phyloP scores from a whole-genome alignment of 2,329 filamentous ascomycete genomes.

The Acarospora socialis region DNA sequence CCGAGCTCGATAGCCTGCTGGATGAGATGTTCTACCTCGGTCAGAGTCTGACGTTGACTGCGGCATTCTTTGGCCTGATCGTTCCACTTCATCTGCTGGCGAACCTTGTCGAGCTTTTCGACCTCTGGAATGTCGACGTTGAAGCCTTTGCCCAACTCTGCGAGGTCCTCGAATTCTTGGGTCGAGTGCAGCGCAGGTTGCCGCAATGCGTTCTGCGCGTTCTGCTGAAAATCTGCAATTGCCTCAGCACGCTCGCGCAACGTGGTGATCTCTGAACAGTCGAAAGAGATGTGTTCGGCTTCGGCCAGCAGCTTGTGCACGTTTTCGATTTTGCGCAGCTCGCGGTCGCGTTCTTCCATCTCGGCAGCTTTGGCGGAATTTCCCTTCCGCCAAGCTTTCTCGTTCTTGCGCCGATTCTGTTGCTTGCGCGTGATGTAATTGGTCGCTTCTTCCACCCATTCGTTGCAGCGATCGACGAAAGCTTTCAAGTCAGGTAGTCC shows the following conservation, averaged over 20 bases:
- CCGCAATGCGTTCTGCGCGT: constrained; percentile 55
- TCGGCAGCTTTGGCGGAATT: constrained; percentile 59
- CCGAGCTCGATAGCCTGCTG: constrained; percentile 62
- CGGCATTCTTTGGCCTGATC: constrained; percentile 55
- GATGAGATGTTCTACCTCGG: constrained; percentile 68
- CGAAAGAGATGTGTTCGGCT: constrained; percentile 79
- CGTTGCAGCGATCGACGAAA: constrained; percentile 92
- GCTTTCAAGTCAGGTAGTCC: constrained; percentile 68
- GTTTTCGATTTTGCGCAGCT: constrained; percentile 77
- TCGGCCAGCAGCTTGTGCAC: constrained; percentile 71
- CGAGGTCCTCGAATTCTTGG: constrained; percentile 70
- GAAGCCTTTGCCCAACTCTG: constrained; percentile 79
- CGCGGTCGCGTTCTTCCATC: constrained; percentile 67
- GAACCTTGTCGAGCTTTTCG: constrained; percentile 61
- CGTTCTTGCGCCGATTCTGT: constrained; percentile 90
- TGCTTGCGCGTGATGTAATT: constrained; percentile 95
- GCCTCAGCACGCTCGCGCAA: constrained; percentile 73
- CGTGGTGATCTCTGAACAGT: constrained; percentile 77
- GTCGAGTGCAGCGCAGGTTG: constrained; percentile 50
- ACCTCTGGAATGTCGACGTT: constrained; percentile 87
- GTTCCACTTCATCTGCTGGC: constrained; percentile 82
- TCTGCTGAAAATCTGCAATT: constrained; percentile 71
- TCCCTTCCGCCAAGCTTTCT: constrained; percentile 67
- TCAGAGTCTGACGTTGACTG: constrained; percentile 53
- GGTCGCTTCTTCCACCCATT: constrained; percentile 94